These are phyloP conservation scores for Angomonas desouzai DNA, from an alignment of 208 protist species.

Conservation along the genomic window DNA sequence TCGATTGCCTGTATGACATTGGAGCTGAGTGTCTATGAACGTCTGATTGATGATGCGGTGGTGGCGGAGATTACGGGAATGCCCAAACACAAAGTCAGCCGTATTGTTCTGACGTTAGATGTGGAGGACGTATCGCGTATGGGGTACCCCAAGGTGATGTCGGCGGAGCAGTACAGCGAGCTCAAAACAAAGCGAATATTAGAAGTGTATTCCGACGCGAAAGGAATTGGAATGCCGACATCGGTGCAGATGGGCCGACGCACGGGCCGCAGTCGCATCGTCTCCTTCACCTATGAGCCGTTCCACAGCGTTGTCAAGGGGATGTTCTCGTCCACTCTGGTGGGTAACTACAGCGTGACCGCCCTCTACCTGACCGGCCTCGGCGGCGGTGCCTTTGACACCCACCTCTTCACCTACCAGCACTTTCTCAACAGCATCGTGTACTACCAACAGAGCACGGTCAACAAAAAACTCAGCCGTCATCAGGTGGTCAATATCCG, in stretches of 20 bases:
- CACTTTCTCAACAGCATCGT: conserved; percentile 63
- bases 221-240: conserved; percentile 59
- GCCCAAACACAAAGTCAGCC: conserved; percentile 72
- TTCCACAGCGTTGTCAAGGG: conserved; percentile 66
- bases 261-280: conserved; percentile 59
- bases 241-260: conserved; percentile 61
- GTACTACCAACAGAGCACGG: conserved; percentile 38
- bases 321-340: conserved; percentile 69
- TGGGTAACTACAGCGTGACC: conserved; percentile 73
- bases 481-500: conserved; percentile 58
- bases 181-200: conserved; percentile 75
- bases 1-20: conserved; percentile 89
- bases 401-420: conserved; percentile 79
- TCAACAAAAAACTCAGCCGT: conserved; percentile 50
- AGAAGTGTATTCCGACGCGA: conserved; percentile 69
- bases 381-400: conserved; percentile 73
- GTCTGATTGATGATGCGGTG: conserved; percentile 68
- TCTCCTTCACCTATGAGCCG: conserved; percentile 84
- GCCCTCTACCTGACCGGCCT: conserved; percentile 78
- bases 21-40: conserved; percentile 74
- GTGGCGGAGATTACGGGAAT: conserved; percentile 77
- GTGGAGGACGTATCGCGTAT: conserved; percentile 85
- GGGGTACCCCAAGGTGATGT: conserved; percentile 83
- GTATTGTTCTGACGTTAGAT: conserved; percentile 73
- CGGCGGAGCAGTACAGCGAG: conserved; percentile 84